Evolutionary conservation across 192 early-diverging fungal species (phyloP).

Genomic region (Backusella macrospora): DNA sequence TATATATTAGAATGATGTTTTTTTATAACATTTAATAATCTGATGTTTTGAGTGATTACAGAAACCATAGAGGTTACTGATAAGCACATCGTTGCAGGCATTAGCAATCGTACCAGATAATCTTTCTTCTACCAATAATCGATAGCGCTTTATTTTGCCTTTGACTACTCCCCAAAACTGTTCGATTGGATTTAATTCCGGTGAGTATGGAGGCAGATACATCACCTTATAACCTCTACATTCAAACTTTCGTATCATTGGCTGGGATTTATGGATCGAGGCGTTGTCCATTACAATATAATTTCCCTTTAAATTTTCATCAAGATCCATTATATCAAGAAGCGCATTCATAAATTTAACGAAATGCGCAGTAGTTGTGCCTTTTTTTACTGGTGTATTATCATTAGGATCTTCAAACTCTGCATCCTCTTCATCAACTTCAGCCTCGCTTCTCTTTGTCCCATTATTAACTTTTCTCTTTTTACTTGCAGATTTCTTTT

Average conservation of each 20-base stretch:
- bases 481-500: background rate
- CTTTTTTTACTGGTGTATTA: background rate
- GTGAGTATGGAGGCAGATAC: slow-evolving; percentile 25
- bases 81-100: background rate
- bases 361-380: too few relatives aligned
- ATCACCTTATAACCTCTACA: slow-evolving; percentile 9
- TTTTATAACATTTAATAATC: too few relatives aligned
- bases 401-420: slow-evolving; percentile 8
- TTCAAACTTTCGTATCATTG: slow-evolving; percentile 13
- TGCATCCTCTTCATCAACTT: background rate
- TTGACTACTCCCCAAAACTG: slow-evolving; percentile 24
- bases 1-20: background rate
- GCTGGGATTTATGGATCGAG: slow-evolving; percentile 15
- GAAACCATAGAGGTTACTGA: background rate
- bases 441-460: background rate
- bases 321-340: too few relatives aligned
- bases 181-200: too few relatives aligned
- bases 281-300: too few relatives aligned
- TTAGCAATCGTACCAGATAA: background rate
- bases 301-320: too few relatives aligned
- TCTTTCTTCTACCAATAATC: background rate
- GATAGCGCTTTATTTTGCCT: background rate
- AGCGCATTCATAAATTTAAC: too few relatives aligned
- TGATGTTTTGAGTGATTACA: slow-evolving; percentile 4
- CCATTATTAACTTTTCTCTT: background rate